Base-by-base conservation (phyloP, 192 early-diverging fungal species). In the Geosiphon pyriformis region DNA sequence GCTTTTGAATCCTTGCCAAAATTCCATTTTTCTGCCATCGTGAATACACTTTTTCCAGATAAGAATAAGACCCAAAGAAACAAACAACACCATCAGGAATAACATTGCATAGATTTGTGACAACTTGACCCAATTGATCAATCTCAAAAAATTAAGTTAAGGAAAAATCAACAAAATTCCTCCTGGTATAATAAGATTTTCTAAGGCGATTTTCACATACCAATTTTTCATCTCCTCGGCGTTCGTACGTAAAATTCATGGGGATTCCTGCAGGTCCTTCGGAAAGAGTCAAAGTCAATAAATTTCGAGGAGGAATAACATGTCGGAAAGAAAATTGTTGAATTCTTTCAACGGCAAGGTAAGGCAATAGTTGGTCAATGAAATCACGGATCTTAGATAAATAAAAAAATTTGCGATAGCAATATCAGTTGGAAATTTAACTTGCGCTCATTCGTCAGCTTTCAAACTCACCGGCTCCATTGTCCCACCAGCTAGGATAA, bases 401-500 rank as follows among this genome's bases (percentile, higher is more conserved):
- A 18, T 30, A 34, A 12, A 60, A 3, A 59, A 30, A 50, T 46
- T 29, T 22, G 22, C 20, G 29, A 11, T 6, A 51, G 11, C 25
- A 37, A 6, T 74, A 71, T 1, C 68, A n/a, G n/a, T n/a, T 60
- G 33, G 73, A 61, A 58, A 72, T 70, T 54, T 65, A 69, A 18
- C 72, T 33, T 12, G 15, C 10, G 11, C 10, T 25, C 12, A 6
- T 58, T 30, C 8, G 12, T 52, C 22, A 51, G 71, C 67, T 54
- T 31, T 46, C 7, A 34, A 80, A 59, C 79, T 70, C 27, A 92
- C 86, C 1, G 93, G 94, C 65, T 87, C 84, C 90, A 98, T 93
- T 0, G 95, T 98, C 22, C 95, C 95, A 62, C 95, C 94, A 0
- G 93, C 91, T 25, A 98, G 74, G 7, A 98, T 72, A 0, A 98